Conservation (phyloP, 2,329 filamentous ascomycete genomes). For the Fusarium penzigii region DNA sequence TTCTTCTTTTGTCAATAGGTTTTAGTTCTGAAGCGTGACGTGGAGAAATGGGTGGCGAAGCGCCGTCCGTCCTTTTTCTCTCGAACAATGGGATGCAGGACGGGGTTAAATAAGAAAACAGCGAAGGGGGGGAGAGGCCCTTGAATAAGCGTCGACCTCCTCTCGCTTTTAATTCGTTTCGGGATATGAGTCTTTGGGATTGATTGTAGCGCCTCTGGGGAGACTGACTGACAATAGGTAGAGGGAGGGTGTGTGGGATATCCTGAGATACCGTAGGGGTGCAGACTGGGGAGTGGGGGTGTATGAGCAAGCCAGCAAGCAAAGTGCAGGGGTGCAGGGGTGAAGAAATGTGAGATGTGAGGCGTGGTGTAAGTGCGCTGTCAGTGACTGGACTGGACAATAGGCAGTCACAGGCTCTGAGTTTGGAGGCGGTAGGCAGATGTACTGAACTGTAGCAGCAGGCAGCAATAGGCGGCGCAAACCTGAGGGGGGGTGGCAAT, state of each 20-base stretch:
- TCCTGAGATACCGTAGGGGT: too few species aligned
- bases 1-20: background rate
- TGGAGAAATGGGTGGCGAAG: conserved; percentile 26
- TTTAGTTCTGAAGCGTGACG: conserved; percentile 13
- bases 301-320: too few species aligned
- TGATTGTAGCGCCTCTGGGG: conserved; percentile 12
- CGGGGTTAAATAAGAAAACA: conserved; percentile 21
- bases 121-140: conserved; percentile 4
- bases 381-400: conserved; percentile 19
- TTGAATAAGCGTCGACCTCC: conserved; percentile 17
- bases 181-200: conserved; percentile 21
- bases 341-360: too few species aligned
- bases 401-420: too few species aligned
- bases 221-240: too few species aligned
- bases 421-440: too few species aligned
- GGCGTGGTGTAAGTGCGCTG: conserved; percentile 20
- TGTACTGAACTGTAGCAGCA: too few species aligned
- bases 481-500: too few species aligned
- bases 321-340: too few species aligned
- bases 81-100: conserved; percentile 19
- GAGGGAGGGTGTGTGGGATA: too few species aligned
- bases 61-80: conserved; percentile 11
- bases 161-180: background rate
- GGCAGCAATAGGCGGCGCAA: too few species aligned
- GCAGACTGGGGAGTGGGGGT: too few species aligned